Percentiles rank a stretch among this genome's conserved stretches.
Evolutionary conservation across 1,284 basidiomycete genomes (phyloP).

Genomic region (Volvariella volvacea): DNA sequence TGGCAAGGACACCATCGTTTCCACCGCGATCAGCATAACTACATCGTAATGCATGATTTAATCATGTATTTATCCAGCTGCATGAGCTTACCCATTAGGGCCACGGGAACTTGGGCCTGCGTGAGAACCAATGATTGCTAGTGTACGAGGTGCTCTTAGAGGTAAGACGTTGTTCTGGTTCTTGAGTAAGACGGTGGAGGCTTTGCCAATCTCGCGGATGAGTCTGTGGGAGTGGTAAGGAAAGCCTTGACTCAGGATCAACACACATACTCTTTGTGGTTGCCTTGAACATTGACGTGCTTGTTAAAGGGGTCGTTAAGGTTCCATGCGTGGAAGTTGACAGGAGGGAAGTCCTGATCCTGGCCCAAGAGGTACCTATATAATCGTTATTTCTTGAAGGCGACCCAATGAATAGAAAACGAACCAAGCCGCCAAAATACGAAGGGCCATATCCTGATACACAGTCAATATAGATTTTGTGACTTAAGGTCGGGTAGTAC

Average conservation of each 20-base stretch:
- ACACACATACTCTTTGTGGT: slow-evolving; percentile 45
- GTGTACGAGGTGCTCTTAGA: slow-evolving; percentile 40
- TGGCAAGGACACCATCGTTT: slow-evolving; percentile 53
- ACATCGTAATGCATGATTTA: no score
- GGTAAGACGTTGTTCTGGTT: slow-evolving; percentile 56
- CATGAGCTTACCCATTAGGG: slow-evolving; percentile 45
- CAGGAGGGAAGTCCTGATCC: slow-evolving; percentile 48
- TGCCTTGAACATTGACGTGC: slow-evolving; percentile 60
- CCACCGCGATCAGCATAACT: slow-evolving; percentile 40
- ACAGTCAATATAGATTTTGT: neutral
- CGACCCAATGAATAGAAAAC: slow-evolving; percentile 9
- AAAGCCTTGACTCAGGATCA: neutral
- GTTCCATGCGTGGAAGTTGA: slow-evolving; percentile 37
- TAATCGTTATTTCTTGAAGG: slow-evolving; percentile 19
- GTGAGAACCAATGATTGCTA: slow-evolving; percentile 60
- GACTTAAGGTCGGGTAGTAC: slow-evolving; percentile 7
- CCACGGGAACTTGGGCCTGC: slow-evolving; percentile 52
- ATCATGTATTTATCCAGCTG: slow-evolving; percentile 11
- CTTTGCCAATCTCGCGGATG: slow-evolving; percentile 62
- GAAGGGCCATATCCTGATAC: slow-evolving; percentile 50
- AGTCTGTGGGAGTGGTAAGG: neutral
- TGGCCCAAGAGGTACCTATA: slow-evolving; percentile 57
- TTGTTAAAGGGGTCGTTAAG: slow-evolving; percentile 27
- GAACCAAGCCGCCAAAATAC: slow-evolving; percentile 57
- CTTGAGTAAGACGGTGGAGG: slow-evolving; percentile 71